These are phyloP conservation scores for Tricholoma sp. DNA, from an alignment of 768 basidiomycete species.

Conservation along the genomic window DNA sequence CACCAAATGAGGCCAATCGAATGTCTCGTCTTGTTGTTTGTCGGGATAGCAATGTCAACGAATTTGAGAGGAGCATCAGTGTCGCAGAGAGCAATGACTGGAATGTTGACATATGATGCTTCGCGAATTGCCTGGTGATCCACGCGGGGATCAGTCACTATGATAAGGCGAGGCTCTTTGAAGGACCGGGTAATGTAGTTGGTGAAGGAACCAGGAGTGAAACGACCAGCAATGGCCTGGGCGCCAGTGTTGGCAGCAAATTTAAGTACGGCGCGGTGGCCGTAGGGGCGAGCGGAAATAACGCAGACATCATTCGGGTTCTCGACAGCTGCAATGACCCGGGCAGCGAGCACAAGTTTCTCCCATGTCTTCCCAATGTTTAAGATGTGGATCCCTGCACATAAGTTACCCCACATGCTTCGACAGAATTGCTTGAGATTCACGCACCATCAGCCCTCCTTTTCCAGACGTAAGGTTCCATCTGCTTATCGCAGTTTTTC, in stretches of 20 bases:
- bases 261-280: constrained; percentile 99
- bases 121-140: constrained; percentile 99
- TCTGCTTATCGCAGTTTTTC: constrained; percentile 99
- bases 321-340: constrained; percentile 95
- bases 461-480: constrained; percentile 98
- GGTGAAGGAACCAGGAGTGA: constrained; percentile 98
- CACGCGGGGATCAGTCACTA: constrained; percentile 98
- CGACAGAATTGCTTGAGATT: constrained; percentile 1
- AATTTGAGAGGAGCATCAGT: constrained; percentile 97
- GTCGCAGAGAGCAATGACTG: constrained; percentile 98
- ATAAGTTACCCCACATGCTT: constrained; percentile 8
- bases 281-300: constrained; percentile 97
- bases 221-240: constrained; percentile 97
- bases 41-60: constrained; percentile 97
- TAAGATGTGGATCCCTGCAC: constrained; percentile 86
- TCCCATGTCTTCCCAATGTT: constrained; percentile 99
- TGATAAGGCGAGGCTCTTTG: constrained; percentile 98
- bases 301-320: constrained; percentile 98
- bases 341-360: constrained; percentile 96
- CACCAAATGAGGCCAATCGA: constrained; percentile 97
- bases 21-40: constrained; percentile 99
- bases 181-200: constrained; percentile 99
- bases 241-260: constrained; percentile 97
- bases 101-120: constrained; percentile 99
- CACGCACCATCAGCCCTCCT: constrained; percentile 86